These are phyloP conservation scores for Cylindrotheca closterium DNA, from an alignment of 108 stramenopile species.

Conservation along the genomic window DNA sequence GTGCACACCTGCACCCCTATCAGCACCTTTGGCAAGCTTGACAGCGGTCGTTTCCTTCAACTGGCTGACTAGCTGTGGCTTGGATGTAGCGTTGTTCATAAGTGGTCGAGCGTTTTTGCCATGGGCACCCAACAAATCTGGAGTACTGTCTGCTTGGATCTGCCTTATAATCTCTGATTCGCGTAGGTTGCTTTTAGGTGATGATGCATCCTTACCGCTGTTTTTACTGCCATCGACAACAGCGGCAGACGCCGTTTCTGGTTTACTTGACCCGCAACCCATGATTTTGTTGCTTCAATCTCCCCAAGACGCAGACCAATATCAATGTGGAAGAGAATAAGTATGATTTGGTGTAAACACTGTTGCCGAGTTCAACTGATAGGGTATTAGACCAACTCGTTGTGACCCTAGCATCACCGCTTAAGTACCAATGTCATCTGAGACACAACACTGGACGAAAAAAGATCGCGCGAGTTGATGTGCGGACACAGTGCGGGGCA, in stretches of 20 bases:
- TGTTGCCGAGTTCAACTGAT: too few species aligned
- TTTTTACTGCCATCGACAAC: too few species aligned
- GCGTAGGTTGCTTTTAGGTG: neutral
- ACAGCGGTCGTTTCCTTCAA: conserved; percentile 18
- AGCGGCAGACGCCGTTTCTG: neutral
- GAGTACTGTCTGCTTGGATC: neutral
- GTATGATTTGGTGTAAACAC: too few species aligned
- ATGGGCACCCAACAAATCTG: neutral
- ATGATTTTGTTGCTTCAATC: too few species aligned
- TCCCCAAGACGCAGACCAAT: too few species aligned
- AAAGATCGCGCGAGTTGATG: too few species aligned
- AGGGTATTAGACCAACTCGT: too few species aligned
- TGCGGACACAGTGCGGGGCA: too few species aligned
- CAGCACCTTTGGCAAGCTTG: neutral
- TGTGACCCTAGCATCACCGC: too few species aligned
- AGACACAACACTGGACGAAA: too few species aligned
- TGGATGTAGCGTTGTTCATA: conserved; percentile 1
- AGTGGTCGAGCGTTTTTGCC: neutral
- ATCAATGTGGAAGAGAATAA: too few species aligned
- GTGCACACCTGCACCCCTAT: conserved; percentile 16
- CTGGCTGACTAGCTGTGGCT: conserved; percentile 22
- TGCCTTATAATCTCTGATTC: neutral
- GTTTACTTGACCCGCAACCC: conserved; percentile 10
- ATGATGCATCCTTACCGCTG: neutral
- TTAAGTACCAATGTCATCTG: too few species aligned